Evolutionary conservation across 2,329 filamentous ascomycete species (phyloP).

Genomic region (Sarocladium oryzae): DNA sequence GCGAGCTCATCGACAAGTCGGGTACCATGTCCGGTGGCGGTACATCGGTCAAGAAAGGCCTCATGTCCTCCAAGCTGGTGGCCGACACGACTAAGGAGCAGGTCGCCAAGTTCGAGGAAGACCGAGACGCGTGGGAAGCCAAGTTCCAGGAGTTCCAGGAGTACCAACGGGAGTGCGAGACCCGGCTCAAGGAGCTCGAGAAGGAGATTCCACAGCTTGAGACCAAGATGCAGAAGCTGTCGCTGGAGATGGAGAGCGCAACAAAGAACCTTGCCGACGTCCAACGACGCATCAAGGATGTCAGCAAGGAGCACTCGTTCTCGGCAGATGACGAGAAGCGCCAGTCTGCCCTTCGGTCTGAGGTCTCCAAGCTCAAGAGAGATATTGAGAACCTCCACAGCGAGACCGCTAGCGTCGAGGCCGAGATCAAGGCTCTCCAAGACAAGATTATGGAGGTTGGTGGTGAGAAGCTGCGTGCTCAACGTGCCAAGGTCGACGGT

Average conservation of each 20-base stretch:
- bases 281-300: slow-evolving; percentile 77
- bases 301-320: slow-evolving; percentile 73
- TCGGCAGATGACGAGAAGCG: slow-evolving; percentile 75
- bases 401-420: slow-evolving; percentile 85
- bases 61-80: slow-evolving; percentile 96
- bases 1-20: slow-evolving; percentile 94
- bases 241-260: slow-evolving; percentile 80
- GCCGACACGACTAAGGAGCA: slow-evolving; percentile 82
- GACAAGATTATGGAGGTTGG: slow-evolving; percentile 98
- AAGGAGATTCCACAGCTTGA: slow-evolving; percentile 78
- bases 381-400: slow-evolving; percentile 74
- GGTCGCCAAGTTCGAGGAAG: slow-evolving; percentile 77
- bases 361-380: slow-evolving; percentile 65
- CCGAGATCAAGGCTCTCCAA: slow-evolving; percentile 86
- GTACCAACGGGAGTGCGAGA: slow-evolving; percentile 73
- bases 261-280: slow-evolving; percentile 79
- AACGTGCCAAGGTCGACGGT: slow-evolving; percentile 85
- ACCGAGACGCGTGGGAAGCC: slow-evolving; percentile 77
- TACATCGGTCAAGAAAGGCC: slow-evolving; percentile 78
- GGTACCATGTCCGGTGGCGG: slow-evolving; percentile 99
- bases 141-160: slow-evolving; percentile 81
- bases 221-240: slow-evolving; percentile 85
- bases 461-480: slow-evolving; percentile 82
- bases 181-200: slow-evolving; percentile 62
- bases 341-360: slow-evolving; percentile 66